phyloP scores from a whole-genome alignment of 2,329 filamentous ascomycete species.

The Coniochaeta ligniaria region DNA sequence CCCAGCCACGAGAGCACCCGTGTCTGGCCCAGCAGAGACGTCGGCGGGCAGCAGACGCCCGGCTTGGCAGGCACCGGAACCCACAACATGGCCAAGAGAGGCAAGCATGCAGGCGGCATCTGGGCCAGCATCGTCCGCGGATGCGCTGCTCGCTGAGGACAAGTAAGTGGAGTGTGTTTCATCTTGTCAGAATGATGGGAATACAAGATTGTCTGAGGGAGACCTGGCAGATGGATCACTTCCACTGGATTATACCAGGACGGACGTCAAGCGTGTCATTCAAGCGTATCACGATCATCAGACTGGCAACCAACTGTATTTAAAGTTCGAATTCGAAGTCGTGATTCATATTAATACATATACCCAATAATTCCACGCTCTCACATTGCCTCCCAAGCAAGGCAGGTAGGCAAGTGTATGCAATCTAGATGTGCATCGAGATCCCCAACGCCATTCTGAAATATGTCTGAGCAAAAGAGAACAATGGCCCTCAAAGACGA shows the following conservation, averaged over 20 bases:
- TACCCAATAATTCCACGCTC: not conserved
- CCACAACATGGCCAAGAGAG: not conserved
- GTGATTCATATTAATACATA: not conserved
- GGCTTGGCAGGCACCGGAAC: not conserved
- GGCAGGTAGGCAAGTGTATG: not conserved
- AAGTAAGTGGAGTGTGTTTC: not conserved
- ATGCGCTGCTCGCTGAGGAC: not conserved
- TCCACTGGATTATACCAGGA: not conserved
- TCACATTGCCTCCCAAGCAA: not conserved
- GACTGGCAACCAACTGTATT: not conserved
- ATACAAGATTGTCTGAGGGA: not conserved
- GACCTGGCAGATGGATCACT: not conserved
- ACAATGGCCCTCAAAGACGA: not conserved
- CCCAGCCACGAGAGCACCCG: not conserved
- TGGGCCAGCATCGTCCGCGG: not conserved
- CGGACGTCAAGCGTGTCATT: not conserved
- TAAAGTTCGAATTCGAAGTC: no score
- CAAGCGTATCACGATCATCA: not conserved
- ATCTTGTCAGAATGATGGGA: not conserved
- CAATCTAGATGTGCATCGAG: constrained; percentile 10
- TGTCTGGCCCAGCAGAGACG: not conserved
- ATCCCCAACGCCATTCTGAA: not conserved
- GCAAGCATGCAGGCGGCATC: not conserved
- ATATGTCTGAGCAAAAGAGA: not conserved
- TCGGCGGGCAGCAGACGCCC: not conserved